Base-by-base conservation (phyloP, 2,329 filamentous ascomycete genomes). In the Microsporum canis region DNA sequence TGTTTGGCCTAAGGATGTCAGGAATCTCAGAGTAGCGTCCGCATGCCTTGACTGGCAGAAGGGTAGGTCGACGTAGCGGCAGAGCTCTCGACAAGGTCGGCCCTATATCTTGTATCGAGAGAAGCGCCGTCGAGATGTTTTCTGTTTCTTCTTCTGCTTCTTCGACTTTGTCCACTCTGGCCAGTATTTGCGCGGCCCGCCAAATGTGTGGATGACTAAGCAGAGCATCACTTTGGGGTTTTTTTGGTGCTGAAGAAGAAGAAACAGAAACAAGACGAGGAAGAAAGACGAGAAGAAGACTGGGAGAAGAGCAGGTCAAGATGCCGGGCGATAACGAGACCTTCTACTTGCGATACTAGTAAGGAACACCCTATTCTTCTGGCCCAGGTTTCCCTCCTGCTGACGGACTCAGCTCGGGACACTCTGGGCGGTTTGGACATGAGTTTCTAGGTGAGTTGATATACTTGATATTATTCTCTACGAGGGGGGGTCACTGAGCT, bases 271-370 rank as follows among this genome's bases (percentile, higher is more conserved):
- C n/a, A 47, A 3, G 27, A 10, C 17, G 27, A 53, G 10, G n/a
- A 43, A 17, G n/a, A 17, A 23, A 33, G 49, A 53, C 8, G 31
- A 43, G 39, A 34, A 7, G 17, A 49, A 49, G 45, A 49, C n/a
- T 1, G n/a, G 17, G 14, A 45, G 41, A 45, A 45, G 45, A 27
- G 41, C 41, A 45, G 17, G 41, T 29, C 12, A 57, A 60, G 59
- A 60, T 60, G 51, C 47, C 47, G 36, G 53, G 36, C 36, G 76
- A 81, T 68, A 88, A 82, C 74, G 91, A 96, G 69, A 87, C 88
- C 5, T 97, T 99, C 74, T 99, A 99, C 71, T 79, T 99, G 67
- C 87, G 94, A 70, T 99, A 99, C 81, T 99, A 99, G 92, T 96
- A 84, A 74, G 88, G 39, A 43, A 39, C 67, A 62, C 47, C 62